Evolutionary conservation across 2,329 filamentous ascomycete genomes (phyloP).

Genomic region (Neopestalotiopsis rosae): DNA sequence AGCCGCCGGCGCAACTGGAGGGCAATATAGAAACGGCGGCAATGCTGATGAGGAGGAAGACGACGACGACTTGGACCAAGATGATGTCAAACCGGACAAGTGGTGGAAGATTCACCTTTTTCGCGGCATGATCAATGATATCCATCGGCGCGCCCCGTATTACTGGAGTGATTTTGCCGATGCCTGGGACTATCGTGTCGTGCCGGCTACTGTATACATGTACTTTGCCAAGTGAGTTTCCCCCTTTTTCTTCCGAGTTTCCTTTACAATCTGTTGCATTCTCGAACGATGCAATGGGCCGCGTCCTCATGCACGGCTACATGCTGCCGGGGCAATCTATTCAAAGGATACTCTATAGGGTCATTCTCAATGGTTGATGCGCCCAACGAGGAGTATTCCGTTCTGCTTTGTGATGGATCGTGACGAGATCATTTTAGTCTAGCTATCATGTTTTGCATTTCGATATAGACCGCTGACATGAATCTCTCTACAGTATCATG

Average conservation of each 20-base stretch:
- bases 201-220: slow-evolving; percentile 90
- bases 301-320: not conserved
- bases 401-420: not conserved
- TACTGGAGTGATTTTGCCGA: slow-evolving; percentile 85
- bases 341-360: slow-evolving; percentile 18
- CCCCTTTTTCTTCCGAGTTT: not conserved
- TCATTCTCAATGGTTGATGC: not conserved
- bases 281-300: not conserved
- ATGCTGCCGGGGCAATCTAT: not conserved
- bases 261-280: not conserved
- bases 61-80: not conserved
- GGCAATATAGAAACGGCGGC: not conserved
- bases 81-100: slow-evolving; percentile 6
- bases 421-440: not conserved
- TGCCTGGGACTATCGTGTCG: slow-evolving; percentile 88
- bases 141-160: slow-evolving; percentile 75
- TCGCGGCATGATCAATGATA: slow-evolving; percentile 79
- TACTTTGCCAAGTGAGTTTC: slow-evolving; percentile 84
- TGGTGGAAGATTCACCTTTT: slow-evolving; percentile 83
- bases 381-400: not conserved
- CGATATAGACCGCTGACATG: not conserved
- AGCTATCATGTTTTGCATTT: not conserved
- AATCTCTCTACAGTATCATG: slow-evolving; percentile 66
- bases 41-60: not conserved
- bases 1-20: not conserved